Evolutionary conservation across 2,329 filamentous ascomycete genomes (phyloP).

Genomic region (Colletotrichum sp.): DNA sequence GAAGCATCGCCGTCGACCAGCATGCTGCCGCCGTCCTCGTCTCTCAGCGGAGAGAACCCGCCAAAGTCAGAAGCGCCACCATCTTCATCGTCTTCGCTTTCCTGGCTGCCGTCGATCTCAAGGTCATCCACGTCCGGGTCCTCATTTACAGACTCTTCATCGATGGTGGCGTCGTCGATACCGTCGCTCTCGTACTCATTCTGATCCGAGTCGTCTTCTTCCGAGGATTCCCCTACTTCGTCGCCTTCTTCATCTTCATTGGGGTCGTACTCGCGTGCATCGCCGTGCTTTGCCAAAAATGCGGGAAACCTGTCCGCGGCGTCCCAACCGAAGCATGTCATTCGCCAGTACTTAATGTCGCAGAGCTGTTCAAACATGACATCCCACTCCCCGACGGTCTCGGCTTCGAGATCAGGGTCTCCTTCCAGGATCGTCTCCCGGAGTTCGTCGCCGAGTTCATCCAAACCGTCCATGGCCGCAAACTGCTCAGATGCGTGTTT

Average conservation of each 20-base stretch:
- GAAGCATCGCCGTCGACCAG: conserved; percentile 5
- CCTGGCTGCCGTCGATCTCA: neutral
- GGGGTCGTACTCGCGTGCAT: neutral
- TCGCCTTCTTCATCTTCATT: neutral
- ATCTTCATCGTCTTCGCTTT: conserved; percentile 29
- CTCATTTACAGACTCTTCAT: conserved; percentile 22
- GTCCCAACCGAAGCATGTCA: conserved; percentile 10
- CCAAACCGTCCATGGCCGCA: neutral
- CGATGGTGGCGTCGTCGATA: conserved; percentile 39
- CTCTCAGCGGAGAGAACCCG: conserved; percentile 5
- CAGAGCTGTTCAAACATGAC: neutral
- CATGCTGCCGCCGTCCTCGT: conserved; percentile 17
- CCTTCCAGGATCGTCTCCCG: neutral
- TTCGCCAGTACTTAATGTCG: neutral
- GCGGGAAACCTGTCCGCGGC: conserved; percentile 3
- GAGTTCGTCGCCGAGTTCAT: neutral
- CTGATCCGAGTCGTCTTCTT: conserved; percentile 9
- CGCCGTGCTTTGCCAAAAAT: conserved; percentile 4
- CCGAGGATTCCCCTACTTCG: conserved; percentile 2
- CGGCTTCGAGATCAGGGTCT: neutral
- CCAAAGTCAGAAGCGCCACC: conserved; percentile 6
- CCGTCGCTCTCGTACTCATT: conserved; percentile 44
- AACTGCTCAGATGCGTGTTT: conserved; percentile 8
- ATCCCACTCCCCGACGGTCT: neutral
- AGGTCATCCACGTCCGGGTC: conserved; percentile 17